phyloP scores from a whole-genome alignment of 495 filamentous ascomycete genomes.

The Entonaema liquescens region DNA sequence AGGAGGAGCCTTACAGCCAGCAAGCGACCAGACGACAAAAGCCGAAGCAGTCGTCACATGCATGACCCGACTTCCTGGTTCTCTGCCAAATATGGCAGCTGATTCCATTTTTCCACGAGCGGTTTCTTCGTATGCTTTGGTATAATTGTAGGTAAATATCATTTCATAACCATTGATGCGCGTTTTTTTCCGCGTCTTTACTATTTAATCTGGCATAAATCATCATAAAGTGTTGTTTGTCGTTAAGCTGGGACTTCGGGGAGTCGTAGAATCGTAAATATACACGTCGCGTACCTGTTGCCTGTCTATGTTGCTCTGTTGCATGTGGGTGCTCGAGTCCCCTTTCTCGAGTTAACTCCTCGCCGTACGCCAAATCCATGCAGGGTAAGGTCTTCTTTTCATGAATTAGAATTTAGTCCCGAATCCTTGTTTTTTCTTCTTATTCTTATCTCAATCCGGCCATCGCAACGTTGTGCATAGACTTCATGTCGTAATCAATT shows the following conservation, averaged over 20 bases:
- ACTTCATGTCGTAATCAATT: slow-evolving; percentile 43
- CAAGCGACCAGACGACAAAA: background rate
- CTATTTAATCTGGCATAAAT: slow-evolving; percentile 27
- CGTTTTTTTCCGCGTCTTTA: slow-evolving; percentile 1
- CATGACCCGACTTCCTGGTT: background rate
- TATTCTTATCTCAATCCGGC: slow-evolving; percentile 39
- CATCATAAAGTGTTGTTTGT: slow-evolving; percentile 36
- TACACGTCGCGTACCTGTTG: slow-evolving; percentile 30
- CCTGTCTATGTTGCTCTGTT: slow-evolving; percentile 39
- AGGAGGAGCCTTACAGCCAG: too few relatives aligned
- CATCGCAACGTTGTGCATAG: slow-evolving; percentile 46
- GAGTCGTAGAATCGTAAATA: slow-evolving; percentile 42
- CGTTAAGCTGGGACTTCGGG: slow-evolving; percentile 34
- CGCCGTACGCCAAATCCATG: slow-evolving; percentile 42
- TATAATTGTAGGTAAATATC: background rate
- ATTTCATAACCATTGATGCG: slow-evolving; percentile 7
- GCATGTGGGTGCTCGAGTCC: slow-evolving; percentile 34
- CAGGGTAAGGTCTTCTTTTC: slow-evolving; percentile 22
- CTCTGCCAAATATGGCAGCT: background rate
- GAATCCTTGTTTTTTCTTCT: slow-evolving; percentile 7
- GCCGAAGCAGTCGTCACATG: background rate
- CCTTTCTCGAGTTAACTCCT: slow-evolving; percentile 36
- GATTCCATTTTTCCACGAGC: background rate
- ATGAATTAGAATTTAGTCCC: slow-evolving; percentile 18
- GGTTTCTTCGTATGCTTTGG: background rate